Conservation (phyloP, 176 grass and related monocot species). For the Oryza rufipogon region DNA sequence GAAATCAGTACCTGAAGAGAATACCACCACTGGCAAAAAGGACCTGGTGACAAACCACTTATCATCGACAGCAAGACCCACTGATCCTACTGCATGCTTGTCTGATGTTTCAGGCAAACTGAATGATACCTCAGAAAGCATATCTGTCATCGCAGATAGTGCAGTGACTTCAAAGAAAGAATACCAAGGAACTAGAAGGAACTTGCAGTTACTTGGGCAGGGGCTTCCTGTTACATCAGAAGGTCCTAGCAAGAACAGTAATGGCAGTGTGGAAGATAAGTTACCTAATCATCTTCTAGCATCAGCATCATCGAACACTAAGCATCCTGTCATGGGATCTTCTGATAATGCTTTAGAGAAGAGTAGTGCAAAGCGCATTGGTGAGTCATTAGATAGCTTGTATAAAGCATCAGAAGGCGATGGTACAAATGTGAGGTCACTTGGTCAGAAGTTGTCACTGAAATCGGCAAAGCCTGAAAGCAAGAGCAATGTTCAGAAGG, state of each 20-base stretch:
- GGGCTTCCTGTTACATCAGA: slow-evolving; percentile 31
- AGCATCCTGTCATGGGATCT: slow-evolving; percentile 24
- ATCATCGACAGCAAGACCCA: slow-evolving; percentile 8
- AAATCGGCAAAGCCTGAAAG: slow-evolving; percentile 46
- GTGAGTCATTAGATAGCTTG: slow-evolving; percentile 11
- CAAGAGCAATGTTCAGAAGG: slow-evolving; percentile 45
- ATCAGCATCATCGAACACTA: slow-evolving; percentile 23
- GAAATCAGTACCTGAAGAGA: slow-evolving; percentile 46
- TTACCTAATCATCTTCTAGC: slow-evolving; percentile 32
- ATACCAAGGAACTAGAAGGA: slow-evolving; percentile 35
- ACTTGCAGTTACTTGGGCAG: slow-evolving; percentile 31
- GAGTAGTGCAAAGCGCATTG: slow-evolving; percentile 17
- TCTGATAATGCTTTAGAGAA: slow-evolving; percentile 39
- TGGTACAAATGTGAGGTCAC: slow-evolving; percentile 47
- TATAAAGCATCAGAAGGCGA: slow-evolving; percentile 39
- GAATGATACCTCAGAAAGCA: slow-evolving; percentile 26
- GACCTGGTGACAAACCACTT: slow-evolving; percentile 27
- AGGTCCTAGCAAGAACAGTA: slow-evolving; percentile 6
- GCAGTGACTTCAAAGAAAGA: slow-evolving; percentile 36
- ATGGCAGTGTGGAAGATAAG: slow-evolving; percentile 15
- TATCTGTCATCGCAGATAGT: slow-evolving; percentile 18
- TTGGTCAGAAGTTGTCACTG: slow-evolving; percentile 37
- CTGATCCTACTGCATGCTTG: slow-evolving; percentile 20
- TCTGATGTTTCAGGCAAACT: slow-evolving; percentile 47
- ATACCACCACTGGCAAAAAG: slow-evolving; percentile 37